These are phyloP conservation scores for Aureobasidium uvarum DNA, from an alignment of 2,329 filamentous ascomycete genomes.

Conservation along the genomic window DNA sequence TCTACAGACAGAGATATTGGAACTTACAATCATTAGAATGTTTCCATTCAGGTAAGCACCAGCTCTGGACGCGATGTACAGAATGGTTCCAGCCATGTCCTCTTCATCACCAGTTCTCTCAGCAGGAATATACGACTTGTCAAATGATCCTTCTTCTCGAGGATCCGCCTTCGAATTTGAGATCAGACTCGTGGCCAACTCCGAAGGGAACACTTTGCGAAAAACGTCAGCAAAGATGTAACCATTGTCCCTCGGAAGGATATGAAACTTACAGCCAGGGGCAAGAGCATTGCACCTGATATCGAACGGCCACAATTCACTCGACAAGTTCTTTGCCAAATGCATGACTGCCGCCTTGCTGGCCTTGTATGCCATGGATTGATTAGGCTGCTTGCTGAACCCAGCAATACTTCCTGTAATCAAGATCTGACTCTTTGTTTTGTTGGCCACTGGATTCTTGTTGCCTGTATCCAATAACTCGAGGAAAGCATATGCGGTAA, in stretches of 20 bases:
- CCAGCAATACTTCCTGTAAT: slow-evolving; percentile 50
- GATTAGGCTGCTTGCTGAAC: slow-evolving; percentile 43
- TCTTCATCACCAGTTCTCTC: slow-evolving; percentile 57
- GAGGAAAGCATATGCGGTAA: slow-evolving; percentile 45
- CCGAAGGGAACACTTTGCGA: slow-evolving; percentile 58
- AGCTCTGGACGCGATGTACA: slow-evolving; percentile 64
- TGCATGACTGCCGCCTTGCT: slow-evolving; percentile 52
- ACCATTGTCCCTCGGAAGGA: not conserved
- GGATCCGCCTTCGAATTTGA: slow-evolving; percentile 36
- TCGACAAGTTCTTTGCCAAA: slow-evolving; percentile 51
- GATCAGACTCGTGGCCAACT: slow-evolving; percentile 57
- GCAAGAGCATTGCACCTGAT: slow-evolving; percentile 55
- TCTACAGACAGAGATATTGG: accelerated
- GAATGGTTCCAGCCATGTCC: slow-evolving; percentile 63
- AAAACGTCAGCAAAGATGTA: not conserved
- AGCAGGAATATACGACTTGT: slow-evolving; percentile 54
- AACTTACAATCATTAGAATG: slow-evolving; percentile 51
- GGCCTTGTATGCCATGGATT: slow-evolving; percentile 43
- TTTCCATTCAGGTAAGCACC: slow-evolving; percentile 66
- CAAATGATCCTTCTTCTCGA: slow-evolving; percentile 43
- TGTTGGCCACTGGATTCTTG: slow-evolving; percentile 36
- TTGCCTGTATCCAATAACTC: slow-evolving; percentile 45
- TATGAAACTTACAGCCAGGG: slow-evolving; percentile 42
- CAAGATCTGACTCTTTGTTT: slow-evolving; percentile 45
- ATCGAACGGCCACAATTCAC: slow-evolving; percentile 40